Evolutionary conservation across 2,329 filamentous ascomycete genomes (phyloP).

Genomic region (Alternaria triticina): DNA sequence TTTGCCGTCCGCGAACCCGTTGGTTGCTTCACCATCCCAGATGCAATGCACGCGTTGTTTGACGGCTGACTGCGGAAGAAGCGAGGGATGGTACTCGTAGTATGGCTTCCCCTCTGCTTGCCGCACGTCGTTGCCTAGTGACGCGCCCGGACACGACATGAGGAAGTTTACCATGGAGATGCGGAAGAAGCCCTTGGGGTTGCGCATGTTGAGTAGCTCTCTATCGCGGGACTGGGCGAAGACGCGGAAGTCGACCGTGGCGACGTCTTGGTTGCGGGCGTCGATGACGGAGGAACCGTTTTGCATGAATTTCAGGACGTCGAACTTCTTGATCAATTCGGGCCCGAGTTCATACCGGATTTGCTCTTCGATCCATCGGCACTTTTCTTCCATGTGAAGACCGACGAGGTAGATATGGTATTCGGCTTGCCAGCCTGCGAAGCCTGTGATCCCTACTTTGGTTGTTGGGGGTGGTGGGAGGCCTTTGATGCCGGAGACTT

Average conservation of each 20-base stretch:
- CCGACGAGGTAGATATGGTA: constrained; percentile 55
- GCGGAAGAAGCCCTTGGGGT: constrained; percentile 48
- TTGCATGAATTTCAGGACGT: constrained; percentile 48
- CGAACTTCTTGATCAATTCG: constrained; percentile 39
- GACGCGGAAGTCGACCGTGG: constrained; percentile 58
- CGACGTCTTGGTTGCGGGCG: constrained; percentile 54
- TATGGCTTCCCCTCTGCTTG: constrained; percentile 38
- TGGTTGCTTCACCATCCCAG: constrained; percentile 21
- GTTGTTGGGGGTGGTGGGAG: constrained; percentile 56
- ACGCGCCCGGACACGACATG: constrained; percentile 51
- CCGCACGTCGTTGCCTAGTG: constrained; percentile 32
- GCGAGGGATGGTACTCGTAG: constrained; percentile 52
- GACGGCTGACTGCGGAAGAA: constrained; percentile 38
- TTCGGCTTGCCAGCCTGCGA: constrained; percentile 57
- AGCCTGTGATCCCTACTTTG: constrained; percentile 56
- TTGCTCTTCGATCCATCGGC: constrained; percentile 50
- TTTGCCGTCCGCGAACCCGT: constrained; percentile 24
- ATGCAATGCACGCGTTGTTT: constrained; percentile 40
- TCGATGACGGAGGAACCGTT: constrained; percentile 51
- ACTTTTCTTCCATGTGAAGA: constrained; percentile 55
- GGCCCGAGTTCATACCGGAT: constrained; percentile 48
- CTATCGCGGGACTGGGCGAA: constrained; percentile 56
- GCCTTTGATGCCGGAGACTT: constrained; percentile 46
- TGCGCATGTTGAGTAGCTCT: constrained; percentile 51
- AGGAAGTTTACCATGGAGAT: constrained; percentile 52